Percentiles rank a stretch among this genome's conserved stretches.
These are phyloP conservation scores for Boletus nobilissimus DNA, from an alignment of 1,284 basidiomycete genomes.

Conservation along the genomic window DNA sequence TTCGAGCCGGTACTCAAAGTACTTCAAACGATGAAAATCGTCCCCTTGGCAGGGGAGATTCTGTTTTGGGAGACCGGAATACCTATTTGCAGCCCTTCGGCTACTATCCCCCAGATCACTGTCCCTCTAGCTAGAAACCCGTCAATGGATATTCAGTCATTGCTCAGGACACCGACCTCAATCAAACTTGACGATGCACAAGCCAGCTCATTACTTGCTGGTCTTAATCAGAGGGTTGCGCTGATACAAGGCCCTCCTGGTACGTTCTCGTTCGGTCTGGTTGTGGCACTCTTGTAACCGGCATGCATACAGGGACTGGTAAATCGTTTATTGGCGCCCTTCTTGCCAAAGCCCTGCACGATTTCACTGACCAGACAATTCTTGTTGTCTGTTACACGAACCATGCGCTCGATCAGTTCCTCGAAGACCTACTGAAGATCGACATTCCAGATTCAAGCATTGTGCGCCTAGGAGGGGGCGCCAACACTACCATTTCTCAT, in stretches of 20 bases:
- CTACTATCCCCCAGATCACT: conserved; percentile 44
- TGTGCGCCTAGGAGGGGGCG: conserved; percentile 66
- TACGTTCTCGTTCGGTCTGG: conserved; percentile 41
- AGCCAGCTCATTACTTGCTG: conserved; percentile 58
- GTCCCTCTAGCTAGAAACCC: conserved; percentile 49
- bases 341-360: conserved; percentile 64
- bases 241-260: conserved; percentile 76
- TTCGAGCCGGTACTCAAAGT: conserved; percentile 68
- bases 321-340: conserved; percentile 76
- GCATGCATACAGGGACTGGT: conserved; percentile 61
- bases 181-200: conserved; percentile 65
- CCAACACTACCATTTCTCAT: conserved; percentile 55
- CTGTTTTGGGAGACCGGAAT: conserved; percentile 59
- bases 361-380: conserved; percentile 57
- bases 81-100: conserved; percentile 25
- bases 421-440: conserved; percentile 66
- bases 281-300: not conserved
- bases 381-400: conserved; percentile 76
- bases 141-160: conserved; percentile 52
- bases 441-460: conserved; percentile 61
- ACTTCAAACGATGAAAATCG: conserved; percentile 55
- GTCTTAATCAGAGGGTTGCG: conserved; percentile 63
- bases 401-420: conserved; percentile 72
- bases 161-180: conserved; percentile 50
- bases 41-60: conserved; percentile 61